Percentiles rank a stretch among this genome's conserved stretches.
Conservation (phyloP, 1,284 basidiomycete genomes). For the Heliocybe sulcata region DNA sequence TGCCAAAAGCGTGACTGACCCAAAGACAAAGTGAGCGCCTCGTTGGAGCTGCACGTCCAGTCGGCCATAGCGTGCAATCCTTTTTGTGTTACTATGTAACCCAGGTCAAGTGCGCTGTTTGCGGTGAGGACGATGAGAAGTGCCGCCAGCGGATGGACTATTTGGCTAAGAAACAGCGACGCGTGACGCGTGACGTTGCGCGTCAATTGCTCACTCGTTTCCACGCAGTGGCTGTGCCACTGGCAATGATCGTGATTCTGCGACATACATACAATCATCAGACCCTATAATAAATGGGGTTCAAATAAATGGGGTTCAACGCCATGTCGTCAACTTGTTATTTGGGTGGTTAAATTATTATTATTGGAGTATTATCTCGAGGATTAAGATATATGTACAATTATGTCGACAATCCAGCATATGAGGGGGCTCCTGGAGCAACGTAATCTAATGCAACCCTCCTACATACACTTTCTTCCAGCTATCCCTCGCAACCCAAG, state of each 20-base stretch:
- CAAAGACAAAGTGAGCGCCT: constrained; percentile 65
- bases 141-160: background rate
- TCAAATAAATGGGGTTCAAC: no score
- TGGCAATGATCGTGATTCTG: no score
- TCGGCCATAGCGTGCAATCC: constrained; percentile 33
- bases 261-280: no score
- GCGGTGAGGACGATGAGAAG: background rate
- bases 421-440: background rate
- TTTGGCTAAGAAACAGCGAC: background rate
- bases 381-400: constrained; percentile 1
- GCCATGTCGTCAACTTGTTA: no score
- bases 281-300: no score
- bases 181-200: no score
- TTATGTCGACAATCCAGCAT: background rate
- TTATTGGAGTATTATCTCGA: no score
- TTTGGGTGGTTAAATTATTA: no score
- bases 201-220: no score
- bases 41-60: constrained; percentile 76
- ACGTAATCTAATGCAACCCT: constrained; percentile 33
- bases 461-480: constrained; percentile 48
- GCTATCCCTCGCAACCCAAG: constrained; percentile 47
- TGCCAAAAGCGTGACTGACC: constrained; percentile 35
- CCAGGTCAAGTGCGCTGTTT: no score
- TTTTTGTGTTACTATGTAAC: no score
- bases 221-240: no score